Conservation (phyloP, 352 stramenopile species). For the Phytophthora citrophthora region DNA sequence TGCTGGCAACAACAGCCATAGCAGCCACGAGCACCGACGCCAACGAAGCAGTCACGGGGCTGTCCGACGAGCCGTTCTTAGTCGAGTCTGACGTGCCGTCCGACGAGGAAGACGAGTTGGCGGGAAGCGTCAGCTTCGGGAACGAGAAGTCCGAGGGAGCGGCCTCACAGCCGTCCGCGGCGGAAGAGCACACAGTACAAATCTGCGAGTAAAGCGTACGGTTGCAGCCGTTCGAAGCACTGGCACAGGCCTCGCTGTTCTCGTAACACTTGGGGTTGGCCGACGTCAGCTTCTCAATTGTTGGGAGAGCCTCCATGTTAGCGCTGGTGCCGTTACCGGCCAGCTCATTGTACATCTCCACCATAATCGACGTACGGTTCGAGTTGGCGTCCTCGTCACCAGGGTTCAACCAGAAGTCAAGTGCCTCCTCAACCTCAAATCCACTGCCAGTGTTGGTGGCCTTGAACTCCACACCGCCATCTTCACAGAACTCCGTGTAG, state of each 20-base stretch:
- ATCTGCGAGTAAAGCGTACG: constrained; percentile 69
- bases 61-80: constrained; percentile 11
- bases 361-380: constrained; percentile 43
- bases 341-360: constrained; percentile 60
- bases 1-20: constrained; percentile 52
- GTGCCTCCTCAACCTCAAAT: constrained; percentile 38
- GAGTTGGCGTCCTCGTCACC: constrained; percentile 47
- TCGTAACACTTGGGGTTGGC: constrained; percentile 75
- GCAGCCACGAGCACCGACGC: constrained; percentile 36
- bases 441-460: constrained; percentile 33
- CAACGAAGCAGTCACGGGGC: constrained; percentile 28
- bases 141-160: constrained; percentile 18
- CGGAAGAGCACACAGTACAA: constrained; percentile 52
- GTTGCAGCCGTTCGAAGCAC: constrained; percentile 50
- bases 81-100: constrained; percentile 8
- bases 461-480: constrained; percentile 62
- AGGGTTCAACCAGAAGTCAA: constrained; percentile 73
- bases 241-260: constrained; percentile 62
- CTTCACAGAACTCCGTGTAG: constrained; percentile 69
- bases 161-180: constrained; percentile 7
- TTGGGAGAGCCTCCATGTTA: constrained; percentile 60
- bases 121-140: constrained; percentile 33
- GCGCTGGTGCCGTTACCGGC: constrained; percentile 34
- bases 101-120: constrained; percentile 10
- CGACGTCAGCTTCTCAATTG: constrained; percentile 37